These are phyloP conservation scores for Dryas alaskensis DNA, from an alignment of 306 rosid species.

Conservation along the genomic window DNA sequence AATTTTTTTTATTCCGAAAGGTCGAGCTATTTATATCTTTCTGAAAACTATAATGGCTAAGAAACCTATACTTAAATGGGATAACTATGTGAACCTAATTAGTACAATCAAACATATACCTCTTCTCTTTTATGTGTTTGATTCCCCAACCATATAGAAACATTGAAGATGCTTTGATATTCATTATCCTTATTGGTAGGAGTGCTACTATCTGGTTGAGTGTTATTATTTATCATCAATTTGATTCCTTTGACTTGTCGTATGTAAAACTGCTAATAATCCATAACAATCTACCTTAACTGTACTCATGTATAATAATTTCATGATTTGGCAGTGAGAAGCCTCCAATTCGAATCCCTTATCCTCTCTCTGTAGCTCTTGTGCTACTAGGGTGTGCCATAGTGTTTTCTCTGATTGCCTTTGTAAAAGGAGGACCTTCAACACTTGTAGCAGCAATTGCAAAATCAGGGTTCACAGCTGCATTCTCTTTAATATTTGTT, in stretches of 20 bases:
- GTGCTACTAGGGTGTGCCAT: conserved; percentile 75
- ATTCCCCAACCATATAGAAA: neutral
- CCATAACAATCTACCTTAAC: conserved; percentile 9
- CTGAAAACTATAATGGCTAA: neutral
- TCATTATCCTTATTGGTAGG: neutral
- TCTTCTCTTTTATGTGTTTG: neutral
- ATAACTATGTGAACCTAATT: neutral
- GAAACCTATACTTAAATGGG: neutral
- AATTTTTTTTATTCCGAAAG: neutral
- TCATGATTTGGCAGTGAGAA: conserved; percentile 63
- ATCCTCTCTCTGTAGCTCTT: conserved; percentile 65
- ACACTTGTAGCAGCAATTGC: conserved; percentile 71
- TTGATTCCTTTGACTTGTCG: conserved; percentile 2
- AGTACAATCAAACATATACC: neutral
- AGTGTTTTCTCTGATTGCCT: conserved; percentile 76
- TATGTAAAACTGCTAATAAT: neutral
- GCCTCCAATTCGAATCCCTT: conserved; percentile 61
- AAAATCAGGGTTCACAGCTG: conserved; percentile 96
- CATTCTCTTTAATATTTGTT: conserved; percentile 85
- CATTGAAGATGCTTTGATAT: neutral
- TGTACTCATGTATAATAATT: conserved; percentile 30
- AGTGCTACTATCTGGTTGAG: neutral
- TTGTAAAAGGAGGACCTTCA: conserved; percentile 83
- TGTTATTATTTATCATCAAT: conserved; percentile 16
- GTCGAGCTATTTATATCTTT: neutral